Conservation (phyloP, 352 stramenopile genomes). For the Phytophthora aleatoria region DNA sequence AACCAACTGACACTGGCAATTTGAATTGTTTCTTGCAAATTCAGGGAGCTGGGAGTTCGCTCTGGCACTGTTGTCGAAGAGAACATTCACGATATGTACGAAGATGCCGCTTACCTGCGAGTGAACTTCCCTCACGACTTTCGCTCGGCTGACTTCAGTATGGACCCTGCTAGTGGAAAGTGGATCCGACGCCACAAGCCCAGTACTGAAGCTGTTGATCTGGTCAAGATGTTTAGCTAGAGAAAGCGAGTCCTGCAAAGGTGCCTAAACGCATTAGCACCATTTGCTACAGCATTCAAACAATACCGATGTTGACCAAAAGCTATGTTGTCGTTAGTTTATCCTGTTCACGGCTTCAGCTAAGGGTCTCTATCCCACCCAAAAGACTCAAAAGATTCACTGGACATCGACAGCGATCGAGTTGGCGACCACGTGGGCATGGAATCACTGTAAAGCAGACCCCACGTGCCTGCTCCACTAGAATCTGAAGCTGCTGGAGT, state of each 20-base stretch:
- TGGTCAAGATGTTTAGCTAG: conserved; percentile 27
- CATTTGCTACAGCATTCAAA: neutral
- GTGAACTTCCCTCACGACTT: conserved; percentile 65
- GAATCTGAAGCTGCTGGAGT: conserved; percentile 33
- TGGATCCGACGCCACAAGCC: conserved; percentile 39
- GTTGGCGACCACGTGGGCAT: conserved; percentile 29
- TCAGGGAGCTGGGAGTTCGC: too few relatives aligned
- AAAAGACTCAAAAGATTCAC: conserved; percentile 34
- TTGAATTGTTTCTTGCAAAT: too few relatives aligned
- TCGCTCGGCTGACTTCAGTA: conserved; percentile 57
- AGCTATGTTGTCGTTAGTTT: conserved; percentile 16
- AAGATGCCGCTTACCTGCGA: conserved; percentile 42
- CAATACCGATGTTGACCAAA: conserved; percentile 3
- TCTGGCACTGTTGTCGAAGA: too few relatives aligned
- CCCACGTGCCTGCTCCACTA: conserved; percentile 25
- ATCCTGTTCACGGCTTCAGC: neutral
- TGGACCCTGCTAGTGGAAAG: conserved; percentile 51
- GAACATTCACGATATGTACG: conserved; percentile 61
- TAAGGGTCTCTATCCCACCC: conserved; percentile 14
- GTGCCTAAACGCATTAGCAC: too few relatives aligned
- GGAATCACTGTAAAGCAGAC: conserved; percentile 29
- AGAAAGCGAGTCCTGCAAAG: too few relatives aligned
- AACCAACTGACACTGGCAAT: too few relatives aligned
- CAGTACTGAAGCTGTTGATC: conserved; percentile 11
- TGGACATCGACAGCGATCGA: conserved; percentile 34